These are phyloP conservation scores for Sugiyamaella americana DNA, from an alignment of 805 yeast species.

Conservation along the genomic window DNA sequence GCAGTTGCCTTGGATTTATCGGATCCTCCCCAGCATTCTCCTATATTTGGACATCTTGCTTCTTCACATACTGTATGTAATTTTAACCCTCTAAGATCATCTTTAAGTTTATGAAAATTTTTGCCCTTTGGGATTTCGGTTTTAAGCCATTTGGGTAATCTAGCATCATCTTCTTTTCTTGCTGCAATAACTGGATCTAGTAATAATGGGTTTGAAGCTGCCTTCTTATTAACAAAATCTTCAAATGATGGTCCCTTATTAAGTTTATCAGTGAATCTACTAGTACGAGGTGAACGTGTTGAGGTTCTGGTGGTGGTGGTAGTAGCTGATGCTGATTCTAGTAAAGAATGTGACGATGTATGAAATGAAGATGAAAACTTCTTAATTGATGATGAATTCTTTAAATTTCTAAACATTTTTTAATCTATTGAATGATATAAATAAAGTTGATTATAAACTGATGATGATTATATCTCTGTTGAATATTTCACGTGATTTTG, in stretches of 20 bases:
- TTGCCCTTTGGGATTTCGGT: slow-evolving; percentile 96
- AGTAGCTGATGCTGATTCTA: slow-evolving; percentile 1
- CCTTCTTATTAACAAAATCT: slow-evolving; percentile 81
- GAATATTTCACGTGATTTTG: no score
- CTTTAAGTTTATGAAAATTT: slow-evolving; percentile 70
- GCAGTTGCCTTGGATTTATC: slow-evolving; percentile 89
- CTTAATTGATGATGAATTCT: no score
- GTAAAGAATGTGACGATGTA: neutral
- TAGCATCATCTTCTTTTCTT: slow-evolving; percentile 33
- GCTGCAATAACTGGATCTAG: slow-evolving; percentile 61
- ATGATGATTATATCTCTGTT: no score
- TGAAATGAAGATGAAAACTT: slow-evolving; percentile 1
- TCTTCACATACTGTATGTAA: slow-evolving; percentile 97
- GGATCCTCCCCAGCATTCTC: slow-evolving; percentile 99
- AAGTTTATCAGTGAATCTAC: slow-evolving; percentile 61
- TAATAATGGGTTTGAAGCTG: slow-evolving; percentile 41
- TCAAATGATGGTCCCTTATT: slow-evolving; percentile 89
- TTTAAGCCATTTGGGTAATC: slow-evolving; percentile 89
- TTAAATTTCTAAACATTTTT: no score
- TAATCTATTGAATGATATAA: no score
- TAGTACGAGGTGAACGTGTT: slow-evolving; percentile 35
- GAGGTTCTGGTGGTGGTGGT: slow-evolving; percentile 4
- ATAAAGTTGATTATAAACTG: no score
- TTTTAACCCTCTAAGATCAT: slow-evolving; percentile 81
- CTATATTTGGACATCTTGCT: slow-evolving; percentile 98